Conservation (phyloP, 495 filamentous ascomycete genomes). For the Trichoderma virens region DNA sequence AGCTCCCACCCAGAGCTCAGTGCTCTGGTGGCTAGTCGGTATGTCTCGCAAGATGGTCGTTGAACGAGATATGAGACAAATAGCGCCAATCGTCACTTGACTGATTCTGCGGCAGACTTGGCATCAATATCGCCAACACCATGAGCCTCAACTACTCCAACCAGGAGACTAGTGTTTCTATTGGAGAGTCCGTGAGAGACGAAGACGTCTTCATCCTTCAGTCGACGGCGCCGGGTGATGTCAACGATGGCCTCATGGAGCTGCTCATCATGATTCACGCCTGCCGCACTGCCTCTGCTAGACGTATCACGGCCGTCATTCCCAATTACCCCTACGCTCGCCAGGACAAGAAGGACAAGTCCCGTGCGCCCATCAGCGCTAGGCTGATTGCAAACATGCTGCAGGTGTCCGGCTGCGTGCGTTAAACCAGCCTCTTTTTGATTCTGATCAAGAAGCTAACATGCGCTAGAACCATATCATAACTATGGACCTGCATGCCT, state of each 20-base stretch:
- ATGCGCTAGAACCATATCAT: slow-evolving; percentile 65
- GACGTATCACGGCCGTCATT: slow-evolving; percentile 85
- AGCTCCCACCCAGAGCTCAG: slow-evolving; percentile 92
- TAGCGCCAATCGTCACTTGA: slow-evolving; percentile 15
- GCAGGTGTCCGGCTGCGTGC: slow-evolving; percentile 66
- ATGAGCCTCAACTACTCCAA: slow-evolving; percentile 95
- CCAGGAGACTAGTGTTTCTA: slow-evolving; percentile 93
- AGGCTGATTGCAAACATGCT: slow-evolving; percentile 97
- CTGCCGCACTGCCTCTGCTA: slow-evolving; percentile 88
- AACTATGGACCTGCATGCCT: slow-evolving; percentile 78
- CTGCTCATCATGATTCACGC: slow-evolving; percentile 98
- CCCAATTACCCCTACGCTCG: slow-evolving; percentile 99
- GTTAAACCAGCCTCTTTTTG: not conserved
- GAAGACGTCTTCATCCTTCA: slow-evolving; percentile 98
- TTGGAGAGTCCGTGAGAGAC: slow-evolving; percentile 93
- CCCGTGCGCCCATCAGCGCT: slow-evolving; percentile 81
- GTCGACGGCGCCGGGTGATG: slow-evolving; percentile 89
- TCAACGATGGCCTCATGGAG: slow-evolving; percentile 99
- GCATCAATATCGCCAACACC: slow-evolving; percentile 92
- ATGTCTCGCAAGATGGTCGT: slow-evolving; percentile 18
- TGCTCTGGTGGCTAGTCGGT: slow-evolving; percentile 86
- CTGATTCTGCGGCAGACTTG: slow-evolving; percentile 51
- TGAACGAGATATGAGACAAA: slow-evolving; percentile 10
- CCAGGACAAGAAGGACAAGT: slow-evolving; percentile 98
- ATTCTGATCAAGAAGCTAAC: slow-evolving; percentile 25